Conservation (phyloP, 1,139 yeast species). For the Debaryomyces fabryi region DNA sequence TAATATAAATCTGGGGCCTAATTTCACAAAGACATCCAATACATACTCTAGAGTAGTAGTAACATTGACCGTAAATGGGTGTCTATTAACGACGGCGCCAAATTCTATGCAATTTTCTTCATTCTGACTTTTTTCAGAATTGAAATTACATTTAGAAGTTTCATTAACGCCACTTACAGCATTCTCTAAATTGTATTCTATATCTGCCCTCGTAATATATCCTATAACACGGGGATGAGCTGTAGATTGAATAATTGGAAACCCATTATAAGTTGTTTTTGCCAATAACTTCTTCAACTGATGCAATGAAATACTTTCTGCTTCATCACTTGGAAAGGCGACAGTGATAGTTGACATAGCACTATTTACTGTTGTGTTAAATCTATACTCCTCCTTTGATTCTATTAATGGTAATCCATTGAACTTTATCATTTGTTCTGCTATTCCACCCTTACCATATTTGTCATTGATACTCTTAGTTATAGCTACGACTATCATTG, state of each 20-base stretch:
- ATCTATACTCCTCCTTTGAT: slow-evolving; percentile 64
- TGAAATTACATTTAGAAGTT: slow-evolving; percentile 23
- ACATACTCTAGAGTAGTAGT: slow-evolving; percentile 62
- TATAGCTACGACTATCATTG: slow-evolving; percentile 94
- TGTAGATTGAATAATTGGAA: slow-evolving; percentile 52
- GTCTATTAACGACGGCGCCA: slow-evolving; percentile 49
- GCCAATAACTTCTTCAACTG: slow-evolving; percentile 41
- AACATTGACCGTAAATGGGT: slow-evolving; percentile 65
- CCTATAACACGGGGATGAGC: slow-evolving; percentile 38
- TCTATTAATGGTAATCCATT: slow-evolving; percentile 90
- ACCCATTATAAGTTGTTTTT: slow-evolving; percentile 51
- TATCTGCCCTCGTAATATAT: slow-evolving; percentile 37
- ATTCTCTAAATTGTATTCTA: slow-evolving; percentile 26
- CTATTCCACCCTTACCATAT: slow-evolving; percentile 85
- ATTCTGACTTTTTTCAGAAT: slow-evolving; percentile 8
- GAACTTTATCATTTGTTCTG: slow-evolving; percentile 90
- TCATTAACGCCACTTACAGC: slow-evolving; percentile 19
- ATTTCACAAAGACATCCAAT: slow-evolving; percentile 68
- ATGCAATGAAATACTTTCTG: slow-evolving; percentile 31
- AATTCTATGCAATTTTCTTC: slow-evolving; percentile 33
- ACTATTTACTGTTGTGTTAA: slow-evolving; percentile 55
- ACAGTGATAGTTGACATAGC: slow-evolving; percentile 67
- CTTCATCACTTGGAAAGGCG: slow-evolving; percentile 46
- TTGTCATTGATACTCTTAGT: slow-evolving; percentile 76
- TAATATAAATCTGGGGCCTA: slow-evolving; percentile 79